Conservation (phyloP, 305 asterid species). For the Stenogyne calaminthoides region DNA sequence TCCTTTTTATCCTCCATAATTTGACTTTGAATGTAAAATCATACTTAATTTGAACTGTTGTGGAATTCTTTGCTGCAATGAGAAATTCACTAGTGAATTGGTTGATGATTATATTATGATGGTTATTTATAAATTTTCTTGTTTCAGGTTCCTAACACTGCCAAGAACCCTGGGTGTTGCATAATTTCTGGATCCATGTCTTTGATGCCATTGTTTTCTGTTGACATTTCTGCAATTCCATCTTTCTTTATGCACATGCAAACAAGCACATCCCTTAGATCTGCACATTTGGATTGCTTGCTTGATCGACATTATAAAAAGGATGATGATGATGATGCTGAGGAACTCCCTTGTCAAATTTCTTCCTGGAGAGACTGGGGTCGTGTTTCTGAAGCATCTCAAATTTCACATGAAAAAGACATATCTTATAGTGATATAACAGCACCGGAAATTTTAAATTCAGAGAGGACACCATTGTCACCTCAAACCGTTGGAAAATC, state of each 20-base stretch:
- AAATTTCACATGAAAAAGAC: constrained; percentile 16
- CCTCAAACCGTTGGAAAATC: constrained; percentile 38
- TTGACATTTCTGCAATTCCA: constrained; percentile 70
- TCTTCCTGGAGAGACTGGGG: constrained; percentile 30
- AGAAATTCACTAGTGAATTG: neutral
- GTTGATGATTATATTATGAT: neutral
- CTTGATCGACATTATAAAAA: constrained; percentile 31
- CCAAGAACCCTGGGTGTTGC: constrained; percentile 49
- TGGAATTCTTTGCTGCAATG: neutral
- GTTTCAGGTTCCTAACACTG: constrained; percentile 51
- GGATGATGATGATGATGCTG: constrained; percentile 31
- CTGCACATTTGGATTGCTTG: constrained; percentile 35
- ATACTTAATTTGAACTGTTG: neutral
- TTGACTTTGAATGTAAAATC: neutral
- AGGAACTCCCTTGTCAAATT: constrained; percentile 20
- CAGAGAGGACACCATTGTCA: constrained; percentile 33
- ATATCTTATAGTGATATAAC: neutral
- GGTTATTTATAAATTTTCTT: constrained; percentile 5
- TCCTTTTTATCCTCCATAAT: neutral
- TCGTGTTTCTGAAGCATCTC: constrained; percentile 28
- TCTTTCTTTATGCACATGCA: constrained; percentile 60
- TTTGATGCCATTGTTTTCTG: constrained; percentile 54
- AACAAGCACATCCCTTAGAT: constrained; percentile 47
- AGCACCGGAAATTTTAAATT: constrained; percentile 25
- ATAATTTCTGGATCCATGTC: constrained; percentile 50